Percentiles rank a stretch among this genome's conserved stretches.
These are phyloP conservation scores for Aotearoamyces nothofagi DNA, from an alignment of 2,329 filamentous ascomycete genomes.

Conservation along the genomic window DNA sequence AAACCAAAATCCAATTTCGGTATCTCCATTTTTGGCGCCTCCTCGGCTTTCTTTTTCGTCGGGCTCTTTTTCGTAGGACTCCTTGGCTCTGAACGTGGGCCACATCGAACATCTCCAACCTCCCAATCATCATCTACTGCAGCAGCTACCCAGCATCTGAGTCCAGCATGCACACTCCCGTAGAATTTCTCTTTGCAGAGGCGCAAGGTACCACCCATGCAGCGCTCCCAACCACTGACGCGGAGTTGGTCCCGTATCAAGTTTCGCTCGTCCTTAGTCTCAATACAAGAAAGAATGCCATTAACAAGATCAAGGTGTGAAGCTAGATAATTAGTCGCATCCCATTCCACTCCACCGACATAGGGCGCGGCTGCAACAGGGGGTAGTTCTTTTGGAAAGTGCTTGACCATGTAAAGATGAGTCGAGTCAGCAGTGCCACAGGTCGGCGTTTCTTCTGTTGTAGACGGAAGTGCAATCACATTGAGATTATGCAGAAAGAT, in stretches of 20 bases:
- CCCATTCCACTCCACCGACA: slow-evolving; percentile 95
- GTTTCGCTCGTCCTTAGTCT: slow-evolving; percentile 57
- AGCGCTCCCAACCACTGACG: slow-evolving; percentile 80
- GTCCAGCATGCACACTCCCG: slow-evolving; percentile 72
- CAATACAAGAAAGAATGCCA: slow-evolving; percentile 70
- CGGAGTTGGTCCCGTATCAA: slow-evolving; percentile 60
- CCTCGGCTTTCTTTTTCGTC: slow-evolving; percentile 31
- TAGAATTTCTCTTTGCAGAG: slow-evolving; percentile 98
- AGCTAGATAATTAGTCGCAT: slow-evolving; percentile 91
- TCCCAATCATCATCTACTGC: slow-evolving; percentile 82
- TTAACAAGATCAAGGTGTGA: slow-evolving; percentile 89
- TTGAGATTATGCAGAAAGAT: slow-evolving; percentile 95
- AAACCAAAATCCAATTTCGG: slow-evolving; percentile 34
- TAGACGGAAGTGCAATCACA: slow-evolving; percentile 50
- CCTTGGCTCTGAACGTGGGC: slow-evolving; percentile 31
- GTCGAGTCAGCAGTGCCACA: slow-evolving; percentile 18
- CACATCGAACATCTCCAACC: slow-evolving; percentile 64
- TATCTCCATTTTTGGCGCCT: slow-evolving; percentile 46
- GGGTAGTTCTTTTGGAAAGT: slow-evolving; percentile 75
- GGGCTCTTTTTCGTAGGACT: slow-evolving; percentile 31
- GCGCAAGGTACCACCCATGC: slow-evolving; percentile 69
- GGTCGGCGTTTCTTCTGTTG: slow-evolving; percentile 11
- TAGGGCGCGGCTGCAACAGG: slow-evolving; percentile 91
- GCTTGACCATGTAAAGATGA: slow-evolving; percentile 48
- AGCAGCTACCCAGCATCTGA: slow-evolving; percentile 82